phyloP scores from a whole-genome alignment of 2,329 filamentous ascomycete species.

The Nemania serpens region DNA sequence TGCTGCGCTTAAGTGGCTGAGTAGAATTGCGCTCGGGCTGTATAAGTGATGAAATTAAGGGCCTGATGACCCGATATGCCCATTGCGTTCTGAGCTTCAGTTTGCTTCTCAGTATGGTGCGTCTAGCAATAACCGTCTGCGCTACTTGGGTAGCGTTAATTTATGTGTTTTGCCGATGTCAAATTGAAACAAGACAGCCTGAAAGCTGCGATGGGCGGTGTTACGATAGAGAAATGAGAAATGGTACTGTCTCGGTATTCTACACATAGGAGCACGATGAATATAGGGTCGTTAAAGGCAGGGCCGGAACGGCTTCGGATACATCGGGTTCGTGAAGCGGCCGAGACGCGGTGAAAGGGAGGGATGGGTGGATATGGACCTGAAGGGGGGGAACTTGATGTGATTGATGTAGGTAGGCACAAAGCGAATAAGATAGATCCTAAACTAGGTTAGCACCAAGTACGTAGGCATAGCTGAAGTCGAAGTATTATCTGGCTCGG shows the following conservation, averaged over 20 bases:
- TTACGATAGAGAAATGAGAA: neutral
- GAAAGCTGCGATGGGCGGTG: neutral
- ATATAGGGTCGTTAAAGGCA: neutral
- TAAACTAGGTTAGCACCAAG: too few relatives aligned
- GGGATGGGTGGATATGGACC: neutral
- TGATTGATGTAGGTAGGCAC: neutral
- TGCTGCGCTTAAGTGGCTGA: neutral
- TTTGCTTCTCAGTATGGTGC: neutral
- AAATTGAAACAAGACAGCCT: too few relatives aligned
- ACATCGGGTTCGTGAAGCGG: conserved; percentile 11
- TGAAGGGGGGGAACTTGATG: neutral
- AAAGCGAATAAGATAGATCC: too few relatives aligned
- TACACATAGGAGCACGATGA: neutral
- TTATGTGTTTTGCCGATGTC: too few relatives aligned
- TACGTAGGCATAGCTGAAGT: too few relatives aligned
- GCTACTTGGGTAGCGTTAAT: too few relatives aligned
- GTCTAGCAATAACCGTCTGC: too few relatives aligned
- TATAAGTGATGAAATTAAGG: neutral
- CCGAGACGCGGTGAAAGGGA: conserved; percentile 14
- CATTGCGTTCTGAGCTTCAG: neutral
- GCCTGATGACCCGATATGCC: too few relatives aligned
- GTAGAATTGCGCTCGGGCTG: neutral
- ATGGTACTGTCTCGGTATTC: neutral
- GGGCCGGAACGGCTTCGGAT: neutral
- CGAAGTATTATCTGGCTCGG: too few relatives aligned